Percentiles rank a stretch among this genome's conserved stretches.
phyloP scores from a whole-genome alignment of 805 yeast genomes.

The Clavispora fructus region DNA sequence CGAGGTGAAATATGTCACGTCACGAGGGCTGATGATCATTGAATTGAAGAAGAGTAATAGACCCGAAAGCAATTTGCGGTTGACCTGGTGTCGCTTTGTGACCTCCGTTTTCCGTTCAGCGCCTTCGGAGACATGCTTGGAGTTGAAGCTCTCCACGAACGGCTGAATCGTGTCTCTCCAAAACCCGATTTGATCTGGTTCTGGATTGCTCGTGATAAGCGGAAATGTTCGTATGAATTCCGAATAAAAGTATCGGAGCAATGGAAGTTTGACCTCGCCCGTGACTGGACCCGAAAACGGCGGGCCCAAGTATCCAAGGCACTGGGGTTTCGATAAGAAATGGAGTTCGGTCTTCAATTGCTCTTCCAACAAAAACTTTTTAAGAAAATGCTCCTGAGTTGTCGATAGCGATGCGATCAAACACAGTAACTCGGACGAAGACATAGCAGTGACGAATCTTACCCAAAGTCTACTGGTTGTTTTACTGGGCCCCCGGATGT shows the following conservation, averaged over 20 bases:
- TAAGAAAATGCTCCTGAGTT: conserved; percentile 79
- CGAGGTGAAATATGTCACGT: conserved; percentile 38
- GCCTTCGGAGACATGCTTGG: conserved; percentile 64
- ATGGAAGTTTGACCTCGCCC: conserved; percentile 48
- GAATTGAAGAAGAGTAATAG: conserved; percentile 70
- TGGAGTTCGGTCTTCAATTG: conserved; percentile 62
- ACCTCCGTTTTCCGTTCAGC: conserved; percentile 73
- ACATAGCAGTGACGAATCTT: background rate
- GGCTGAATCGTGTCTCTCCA: conserved; percentile 80
- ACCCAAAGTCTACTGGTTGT: too few relatives aligned
- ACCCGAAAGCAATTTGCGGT: conserved; percentile 55
- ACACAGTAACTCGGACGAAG: background rate
- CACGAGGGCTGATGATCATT: conserved; percentile 59
- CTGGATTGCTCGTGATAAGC: conserved; percentile 48
- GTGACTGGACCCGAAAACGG: conserved; percentile 54
- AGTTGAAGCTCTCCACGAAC: conserved; percentile 73
- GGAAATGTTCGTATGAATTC: conserved; percentile 70
- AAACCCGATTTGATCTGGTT: conserved; percentile 47
- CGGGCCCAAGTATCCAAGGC: conserved; percentile 66
- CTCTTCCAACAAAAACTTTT: conserved; percentile 67
- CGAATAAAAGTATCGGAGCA: conserved; percentile 60
- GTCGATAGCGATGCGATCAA: conserved; percentile 37
- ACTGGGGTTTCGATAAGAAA: conserved; percentile 51
- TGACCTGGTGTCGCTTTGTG: conserved; percentile 54
- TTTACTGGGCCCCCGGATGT: background rate